phyloP scores from a whole-genome alignment of 768 basidiomycete species.

The Suillus discolor region DNA sequence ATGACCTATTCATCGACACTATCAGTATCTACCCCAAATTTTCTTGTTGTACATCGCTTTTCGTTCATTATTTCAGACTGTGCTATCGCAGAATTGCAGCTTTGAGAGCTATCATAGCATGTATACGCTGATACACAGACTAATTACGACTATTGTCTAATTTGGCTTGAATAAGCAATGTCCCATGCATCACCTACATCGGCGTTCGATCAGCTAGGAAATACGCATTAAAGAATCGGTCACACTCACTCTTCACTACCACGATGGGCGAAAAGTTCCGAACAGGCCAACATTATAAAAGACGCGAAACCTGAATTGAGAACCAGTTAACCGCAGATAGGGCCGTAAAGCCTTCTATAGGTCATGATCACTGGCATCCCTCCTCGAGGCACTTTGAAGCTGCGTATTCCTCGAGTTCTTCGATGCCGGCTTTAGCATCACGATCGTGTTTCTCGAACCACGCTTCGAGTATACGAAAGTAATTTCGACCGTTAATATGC shows the following conservation, averaged over 20 bases:
- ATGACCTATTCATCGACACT: neutral
- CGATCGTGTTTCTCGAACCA: constrained; percentile 65
- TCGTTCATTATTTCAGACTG: neutral
- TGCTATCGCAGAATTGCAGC: constrained; percentile 2
- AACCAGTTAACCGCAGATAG: neutral
- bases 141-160: constrained; percentile 3
- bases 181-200: constrained; percentile 50
- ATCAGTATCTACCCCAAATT: constrained; percentile 5
- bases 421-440: constrained; percentile 51
- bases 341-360: no score
- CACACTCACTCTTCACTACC: constrained; percentile 60
- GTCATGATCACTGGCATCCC: constrained; percentile 7
- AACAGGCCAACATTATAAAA: constrained; percentile 73
- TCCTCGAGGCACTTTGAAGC: constrained; percentile 38
- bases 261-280: constrained; percentile 66
- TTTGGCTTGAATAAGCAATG: constrained; percentile 54
- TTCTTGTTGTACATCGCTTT: constrained; percentile 2
- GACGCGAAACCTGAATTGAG: constrained; percentile 53
- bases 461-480: constrained; percentile 62
- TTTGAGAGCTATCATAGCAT: constrained; percentile 1
- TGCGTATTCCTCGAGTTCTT: constrained; percentile 52
- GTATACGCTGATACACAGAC: constrained; percentile 11
- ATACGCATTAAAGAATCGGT: constrained; percentile 14
- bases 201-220: constrained; percentile 1
- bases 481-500: constrained; percentile 66